Evolutionary conservation across 805 yeast species (phyloP), one percentile per base, ranked within the genome.

Genomic region (Starmera pachycereana): DNA sequence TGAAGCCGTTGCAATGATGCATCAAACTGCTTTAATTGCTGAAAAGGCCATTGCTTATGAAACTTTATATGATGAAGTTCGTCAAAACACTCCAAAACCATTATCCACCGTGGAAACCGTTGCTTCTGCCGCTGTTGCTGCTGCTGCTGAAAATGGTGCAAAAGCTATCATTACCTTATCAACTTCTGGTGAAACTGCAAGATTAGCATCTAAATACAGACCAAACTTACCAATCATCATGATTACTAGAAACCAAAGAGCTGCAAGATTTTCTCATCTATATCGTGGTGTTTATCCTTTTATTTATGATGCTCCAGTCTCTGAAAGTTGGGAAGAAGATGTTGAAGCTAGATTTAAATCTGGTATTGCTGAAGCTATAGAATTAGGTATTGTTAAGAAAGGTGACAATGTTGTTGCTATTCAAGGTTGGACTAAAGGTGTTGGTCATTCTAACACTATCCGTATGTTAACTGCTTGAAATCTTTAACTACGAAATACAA

Each of bases 211-310:
- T 58, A 92, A 92, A 76, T 92, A 88, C 77, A 86, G 96, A 76
- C 98, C 98, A 60, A 76, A 82, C 66, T 84, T 90, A 63, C 98
- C 98, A 61, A 85, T 90, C 63, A 78, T 92, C 69, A 87, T 90
- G 96, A 92, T 92, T 53, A 92, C 98, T 58, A 86, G 98, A 79
- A 87, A 88, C 74, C 78, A 74, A 59, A 73, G 79, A 63, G 78
- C 96, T 49, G 96, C 97, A 46, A 86, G 97, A 74, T 88, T 78
- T 72, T 78, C 90, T 52, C 98, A 92, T 73, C 76, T 92, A 65
- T 87, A 85, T 76, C 83, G 98, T 72, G 98, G 98, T 68, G 97
- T 92, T 50, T 92, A 89, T 72, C 98, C 98, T 63, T 88, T 90
- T 71, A 76, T 86, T 56, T 92, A 84, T 75, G 67, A 68, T 46